phyloP scores from a whole-genome alignment of 225 moss, liverwort and hornwort species.

The Straminergon stramineum region DNA sequence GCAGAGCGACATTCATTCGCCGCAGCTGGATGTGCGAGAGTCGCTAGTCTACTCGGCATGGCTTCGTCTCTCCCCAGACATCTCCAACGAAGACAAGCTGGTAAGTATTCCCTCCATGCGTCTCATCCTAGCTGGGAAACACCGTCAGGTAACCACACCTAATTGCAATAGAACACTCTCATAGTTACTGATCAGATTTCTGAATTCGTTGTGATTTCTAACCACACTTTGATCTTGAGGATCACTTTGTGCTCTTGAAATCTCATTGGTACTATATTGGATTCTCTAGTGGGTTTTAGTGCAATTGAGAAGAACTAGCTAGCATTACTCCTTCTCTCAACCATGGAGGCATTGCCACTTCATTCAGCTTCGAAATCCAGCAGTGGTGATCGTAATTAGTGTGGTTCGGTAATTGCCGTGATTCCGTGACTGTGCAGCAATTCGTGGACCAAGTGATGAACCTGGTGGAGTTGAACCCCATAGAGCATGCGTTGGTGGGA shows the following conservation, averaged over 20 bases:
- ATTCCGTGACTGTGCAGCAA: conserved; percentile 4
- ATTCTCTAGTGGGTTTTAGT: neutral
- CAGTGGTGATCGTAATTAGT: too few species aligned
- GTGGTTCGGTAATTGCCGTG: neutral
- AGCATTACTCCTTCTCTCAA: neutral
- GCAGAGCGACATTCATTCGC: conserved; percentile 51
- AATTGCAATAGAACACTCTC: neutral
- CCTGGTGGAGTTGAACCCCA: conserved; percentile 31
- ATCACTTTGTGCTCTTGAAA: neutral
- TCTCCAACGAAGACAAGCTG: conserved; percentile 20
- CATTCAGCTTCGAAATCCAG: too few species aligned
- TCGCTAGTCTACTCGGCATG: conserved; percentile 48
- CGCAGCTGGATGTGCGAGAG: conserved; percentile 34
- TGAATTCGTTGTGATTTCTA: neutral
- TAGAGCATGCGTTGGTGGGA: conserved; percentile 43
- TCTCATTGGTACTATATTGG: neutral
- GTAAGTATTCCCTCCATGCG: neutral
- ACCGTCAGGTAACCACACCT: too few species aligned
- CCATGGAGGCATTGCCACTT: neutral
- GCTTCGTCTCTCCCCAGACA: conserved; percentile 40
- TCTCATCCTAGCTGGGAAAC: neutral
- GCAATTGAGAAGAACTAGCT: neutral
- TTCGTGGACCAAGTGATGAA: conserved; percentile 54
- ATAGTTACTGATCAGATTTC: too few species aligned
- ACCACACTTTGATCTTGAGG: too few species aligned